phyloP scores from a whole-genome alignment of 2,329 filamentous ascomycete genomes.

The Xylariaceae sp. region DNA sequence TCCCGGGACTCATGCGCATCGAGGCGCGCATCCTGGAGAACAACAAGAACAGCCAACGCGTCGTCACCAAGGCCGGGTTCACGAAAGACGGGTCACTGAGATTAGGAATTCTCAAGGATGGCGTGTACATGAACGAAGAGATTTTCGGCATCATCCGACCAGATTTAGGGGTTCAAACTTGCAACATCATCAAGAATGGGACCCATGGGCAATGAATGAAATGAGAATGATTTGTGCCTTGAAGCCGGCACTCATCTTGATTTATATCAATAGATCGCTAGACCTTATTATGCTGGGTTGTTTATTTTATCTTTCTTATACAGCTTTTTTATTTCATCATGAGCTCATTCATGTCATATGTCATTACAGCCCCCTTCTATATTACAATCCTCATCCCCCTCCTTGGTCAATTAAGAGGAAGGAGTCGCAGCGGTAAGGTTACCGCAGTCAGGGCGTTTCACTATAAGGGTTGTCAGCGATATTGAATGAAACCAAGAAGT shows the following conservation, averaged over 20 bases:
- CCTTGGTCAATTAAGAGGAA: too few relatives aligned
- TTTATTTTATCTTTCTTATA: too few relatives aligned
- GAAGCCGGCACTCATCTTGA: too few relatives aligned
- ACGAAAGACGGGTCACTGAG: slow-evolving; percentile 40
- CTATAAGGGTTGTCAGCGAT: slow-evolving; percentile 7
- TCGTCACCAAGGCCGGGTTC: slow-evolving; percentile 42
- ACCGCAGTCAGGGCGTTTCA: slow-evolving; percentile 53
- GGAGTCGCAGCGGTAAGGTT: slow-evolving; percentile 42
- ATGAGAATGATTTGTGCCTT: neutral
- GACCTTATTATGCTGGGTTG: too few relatives aligned
- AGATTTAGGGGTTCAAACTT: slow-evolving; percentile 25
- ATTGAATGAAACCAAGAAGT: neutral
- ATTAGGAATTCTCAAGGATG: slow-evolving; percentile 40
- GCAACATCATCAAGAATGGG: too few relatives aligned
- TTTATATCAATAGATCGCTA: too few relatives aligned
- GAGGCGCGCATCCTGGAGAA: slow-evolving; percentile 36
- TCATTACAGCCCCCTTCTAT: too few relatives aligned
- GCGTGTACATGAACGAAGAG: slow-evolving; percentile 35
- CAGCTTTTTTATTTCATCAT: neutral
- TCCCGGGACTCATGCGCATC: slow-evolving; percentile 38
- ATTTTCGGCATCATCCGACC: slow-evolving; percentile 38
- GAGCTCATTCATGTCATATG: neutral
- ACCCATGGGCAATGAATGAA: too few relatives aligned
- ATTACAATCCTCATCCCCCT: too few relatives aligned
- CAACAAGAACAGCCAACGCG: slow-evolving; percentile 40